phyloP scores from a whole-genome alignment of 768 basidiomycete genomes.

The Suillus subaureus region DNA sequence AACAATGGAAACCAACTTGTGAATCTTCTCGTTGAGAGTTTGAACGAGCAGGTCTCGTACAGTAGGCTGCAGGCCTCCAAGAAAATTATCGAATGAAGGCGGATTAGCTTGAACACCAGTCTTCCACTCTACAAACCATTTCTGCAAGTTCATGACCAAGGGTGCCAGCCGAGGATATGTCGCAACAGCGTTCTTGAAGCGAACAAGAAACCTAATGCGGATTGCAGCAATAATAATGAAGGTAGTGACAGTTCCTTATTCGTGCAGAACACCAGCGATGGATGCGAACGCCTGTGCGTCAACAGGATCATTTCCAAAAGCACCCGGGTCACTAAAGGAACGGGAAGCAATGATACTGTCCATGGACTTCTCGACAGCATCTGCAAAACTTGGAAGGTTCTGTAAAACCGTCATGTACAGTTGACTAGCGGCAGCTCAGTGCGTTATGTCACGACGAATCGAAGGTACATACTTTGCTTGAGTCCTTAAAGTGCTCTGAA shows the following conservation, averaged over 20 bases:
- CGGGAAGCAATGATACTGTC: conserved; percentile 26
- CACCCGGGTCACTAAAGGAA: conserved; percentile 36
- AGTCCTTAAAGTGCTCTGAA: conserved; percentile 55
- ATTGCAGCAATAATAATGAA: conserved; percentile 8
- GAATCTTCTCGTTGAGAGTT: conserved; percentile 33
- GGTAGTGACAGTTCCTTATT: conserved; percentile 39
- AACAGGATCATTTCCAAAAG: conserved; percentile 21
- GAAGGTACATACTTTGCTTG: conserved; percentile 48
- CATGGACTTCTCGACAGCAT: conserved; percentile 45
- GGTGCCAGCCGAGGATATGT: conserved; percentile 45
- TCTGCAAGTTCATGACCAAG: conserved; percentile 43
- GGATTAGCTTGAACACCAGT: conserved; percentile 38
- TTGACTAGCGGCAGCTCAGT: conserved; percentile 30
- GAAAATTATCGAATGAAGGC: conserved; percentile 48
- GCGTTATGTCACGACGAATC: conserved; percentile 3
- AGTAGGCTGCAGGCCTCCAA: conserved; percentile 28
- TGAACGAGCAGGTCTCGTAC: conserved; percentile 41
- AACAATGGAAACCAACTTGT: conserved; percentile 44
- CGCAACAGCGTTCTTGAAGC: conserved; percentile 57
- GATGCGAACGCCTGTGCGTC: conserved; percentile 49
- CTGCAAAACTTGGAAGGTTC: conserved; percentile 45
- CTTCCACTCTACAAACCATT: conserved; percentile 54
- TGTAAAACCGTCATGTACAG: conserved; percentile 49
- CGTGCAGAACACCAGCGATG: conserved; percentile 49
- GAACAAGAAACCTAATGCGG: conserved; percentile 48